Percentiles rank a stretch among this genome's conserved stretches.
These are phyloP conservation scores for Moringa oleifera DNA, from an alignment of 345 rosid genomes.

Conservation along the genomic window DNA sequence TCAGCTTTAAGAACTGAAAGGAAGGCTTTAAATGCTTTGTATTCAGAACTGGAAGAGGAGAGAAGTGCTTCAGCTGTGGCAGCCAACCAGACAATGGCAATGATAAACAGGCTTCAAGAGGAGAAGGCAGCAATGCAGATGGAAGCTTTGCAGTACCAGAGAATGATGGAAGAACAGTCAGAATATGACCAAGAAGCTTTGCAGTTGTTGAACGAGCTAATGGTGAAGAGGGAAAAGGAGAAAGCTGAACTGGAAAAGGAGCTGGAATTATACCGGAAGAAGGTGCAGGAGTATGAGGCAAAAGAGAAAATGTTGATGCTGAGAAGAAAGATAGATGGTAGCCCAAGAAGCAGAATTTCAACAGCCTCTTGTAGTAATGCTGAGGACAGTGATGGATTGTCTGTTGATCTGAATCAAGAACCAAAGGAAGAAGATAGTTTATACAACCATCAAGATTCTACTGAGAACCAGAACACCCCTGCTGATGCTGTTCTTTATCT, in stretches of 20 bases:
- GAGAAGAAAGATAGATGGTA: conserved; percentile 38
- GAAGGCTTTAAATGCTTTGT: conserved; percentile 60
- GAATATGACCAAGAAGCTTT: conserved; percentile 97
- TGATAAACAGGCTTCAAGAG: conserved; percentile 96
- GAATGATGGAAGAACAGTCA: conserved; percentile 98
- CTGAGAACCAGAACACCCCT: conserved; percentile 49
- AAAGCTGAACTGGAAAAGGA: conserved; percentile 73
- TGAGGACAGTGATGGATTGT: conserved; percentile 57
- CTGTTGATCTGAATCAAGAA: conserved; percentile 48
- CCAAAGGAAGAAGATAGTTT: conserved; percentile 34
- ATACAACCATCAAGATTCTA: conserved; percentile 24
- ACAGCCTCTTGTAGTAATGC: conserved; percentile 57
- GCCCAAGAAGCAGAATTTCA: conserved; percentile 39
- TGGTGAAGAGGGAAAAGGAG: conserved; percentile 81
- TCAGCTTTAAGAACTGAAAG: conserved; percentile 55
- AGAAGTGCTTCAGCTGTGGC: conserved; percentile 91
- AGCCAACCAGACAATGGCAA: conserved; percentile 95
- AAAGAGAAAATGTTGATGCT: conserved; percentile 52
- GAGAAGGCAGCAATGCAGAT: conserved; percentile 99
- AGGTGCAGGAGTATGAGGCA: conserved; percentile 58
- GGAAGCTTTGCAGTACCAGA: conserved; percentile 97
- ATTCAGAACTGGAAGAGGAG: conserved; percentile 89
- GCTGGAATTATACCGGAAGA: conserved; percentile 58
- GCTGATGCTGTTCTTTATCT: conserved; percentile 60
- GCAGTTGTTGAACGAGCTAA: conserved; percentile 78